These are phyloP conservation scores for Arthroderma sp. DNA, from an alignment of 2,329 filamentous ascomycete species.

Conservation along the genomic window DNA sequence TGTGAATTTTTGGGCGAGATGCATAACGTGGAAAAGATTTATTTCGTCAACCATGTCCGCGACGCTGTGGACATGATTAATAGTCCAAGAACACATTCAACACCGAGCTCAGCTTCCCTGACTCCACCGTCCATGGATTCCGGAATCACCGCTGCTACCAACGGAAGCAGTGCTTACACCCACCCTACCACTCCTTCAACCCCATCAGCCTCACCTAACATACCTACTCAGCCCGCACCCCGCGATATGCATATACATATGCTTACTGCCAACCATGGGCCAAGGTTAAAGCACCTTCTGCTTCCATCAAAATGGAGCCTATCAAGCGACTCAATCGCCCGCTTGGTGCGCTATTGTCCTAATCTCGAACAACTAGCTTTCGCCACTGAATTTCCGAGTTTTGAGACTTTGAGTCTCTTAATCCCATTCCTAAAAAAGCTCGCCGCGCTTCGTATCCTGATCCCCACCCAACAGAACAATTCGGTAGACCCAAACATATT, in stretches of 20 bases:
- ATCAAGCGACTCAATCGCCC: conserved; percentile 34
- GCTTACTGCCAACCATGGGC: conserved; percentile 36
- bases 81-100: conserved; percentile 10
- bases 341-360: conserved; percentile 41
- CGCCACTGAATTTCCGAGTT: conserved; percentile 30
- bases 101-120: conserved; percentile 5
- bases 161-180: background rate
- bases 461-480: conserved; percentile 14
- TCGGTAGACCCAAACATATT: background rate
- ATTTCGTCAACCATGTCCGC: conserved; percentile 34
- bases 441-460: conserved; percentile 27
- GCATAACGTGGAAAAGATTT: conserved; percentile 37
- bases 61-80: conserved; percentile 21
- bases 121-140: conserved; percentile 2
- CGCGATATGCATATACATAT: conserved; percentile 33
- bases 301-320: conserved; percentile 44
- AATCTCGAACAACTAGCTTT: conserved; percentile 47
- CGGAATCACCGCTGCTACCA: conserved; percentile 8
- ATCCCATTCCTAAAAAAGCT: conserved; percentile 30
- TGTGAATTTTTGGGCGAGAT: conserved; percentile 31
- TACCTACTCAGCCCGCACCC: conserved; percentile 21
- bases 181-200: background rate
- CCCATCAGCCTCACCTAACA: conserved; percentile 11
- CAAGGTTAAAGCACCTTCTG: conserved; percentile 42
- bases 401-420: conserved; percentile 27